These are phyloP conservation scores for Ichthyophthirius multifiliis DNA, from an alignment of 169 alveolate genomes.

Conservation along the genomic window DNA sequence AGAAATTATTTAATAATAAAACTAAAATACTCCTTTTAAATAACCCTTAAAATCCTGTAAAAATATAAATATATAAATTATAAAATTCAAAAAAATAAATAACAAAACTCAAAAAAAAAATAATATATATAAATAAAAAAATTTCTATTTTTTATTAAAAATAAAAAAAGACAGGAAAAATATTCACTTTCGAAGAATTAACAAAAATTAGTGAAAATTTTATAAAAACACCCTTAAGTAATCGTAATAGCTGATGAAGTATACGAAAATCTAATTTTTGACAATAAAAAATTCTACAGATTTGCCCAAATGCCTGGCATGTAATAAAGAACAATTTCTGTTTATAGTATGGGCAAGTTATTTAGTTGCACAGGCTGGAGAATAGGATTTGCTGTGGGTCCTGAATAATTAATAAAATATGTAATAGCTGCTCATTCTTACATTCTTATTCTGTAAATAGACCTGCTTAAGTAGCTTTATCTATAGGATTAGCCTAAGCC, in stretches of 20 bases:
- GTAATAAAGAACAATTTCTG: constrained; percentile 27
- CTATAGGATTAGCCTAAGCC: too few species aligned
- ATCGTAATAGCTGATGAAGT: constrained; percentile 42
- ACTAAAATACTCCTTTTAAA: constrained; percentile 29
- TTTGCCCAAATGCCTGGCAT: not conserved
- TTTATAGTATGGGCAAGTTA: constrained; percentile 39
- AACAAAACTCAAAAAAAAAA: too few species aligned
- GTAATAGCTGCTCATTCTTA: constrained; percentile 18
- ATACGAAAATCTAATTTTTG: constrained; percentile 28
- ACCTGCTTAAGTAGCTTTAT: not conserved
- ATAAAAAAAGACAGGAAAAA: constrained; percentile 28
- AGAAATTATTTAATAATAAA: not conserved
- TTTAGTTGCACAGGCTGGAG: constrained; percentile 46
- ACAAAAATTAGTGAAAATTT: constrained; percentile 13
- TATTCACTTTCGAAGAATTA: constrained; percentile 30
- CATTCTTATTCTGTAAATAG: not conserved
- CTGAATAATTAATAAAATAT: constrained; percentile 1
- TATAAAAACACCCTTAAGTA: constrained; percentile 30
- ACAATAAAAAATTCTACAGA: not conserved
- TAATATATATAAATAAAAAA: not conserved
- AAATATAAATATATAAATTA: too few species aligned
- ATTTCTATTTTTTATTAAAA: not conserved
- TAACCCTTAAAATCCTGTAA: constrained; percentile 37
- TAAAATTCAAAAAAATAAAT: too few species aligned
- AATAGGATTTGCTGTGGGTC: constrained; percentile 49